These are phyloP conservation scores for Geranium rotundifolium DNA, from an alignment of 345 rosid species.

Conservation along the genomic window DNA sequence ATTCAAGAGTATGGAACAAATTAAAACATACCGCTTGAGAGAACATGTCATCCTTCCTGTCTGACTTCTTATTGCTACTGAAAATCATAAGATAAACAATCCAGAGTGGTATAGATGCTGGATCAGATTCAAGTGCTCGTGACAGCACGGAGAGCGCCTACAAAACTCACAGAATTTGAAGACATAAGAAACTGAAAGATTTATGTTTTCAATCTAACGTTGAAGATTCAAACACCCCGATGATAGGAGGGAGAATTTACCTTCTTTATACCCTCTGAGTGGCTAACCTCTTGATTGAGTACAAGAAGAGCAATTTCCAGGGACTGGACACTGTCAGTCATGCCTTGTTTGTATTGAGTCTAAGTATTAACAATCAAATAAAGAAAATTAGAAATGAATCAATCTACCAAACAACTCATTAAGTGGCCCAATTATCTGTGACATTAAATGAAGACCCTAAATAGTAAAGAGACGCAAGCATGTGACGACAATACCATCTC, in stretches of 20 bases:
- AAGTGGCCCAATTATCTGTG: neutral
- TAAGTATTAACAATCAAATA: slow-evolving; percentile 33
- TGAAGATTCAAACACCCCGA: neutral
- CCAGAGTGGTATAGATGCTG: slow-evolving; percentile 74
- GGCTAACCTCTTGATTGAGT: slow-evolving; percentile 50
- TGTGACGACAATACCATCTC: neutral
- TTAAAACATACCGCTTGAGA: slow-evolving; percentile 54
- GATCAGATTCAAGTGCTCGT: slow-evolving; percentile 68
- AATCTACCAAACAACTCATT: slow-evolving; percentile 7
- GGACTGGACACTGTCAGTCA: slow-evolving; percentile 31
- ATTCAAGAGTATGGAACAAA: slow-evolving; percentile 9
- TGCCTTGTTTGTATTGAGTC: slow-evolving; percentile 48
- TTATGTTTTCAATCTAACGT: neutral
- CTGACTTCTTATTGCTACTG: slow-evolving; percentile 30
- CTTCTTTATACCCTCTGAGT: slow-evolving; percentile 49
- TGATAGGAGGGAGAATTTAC: slow-evolving; percentile 23
- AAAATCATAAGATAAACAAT: slow-evolving; percentile 58
- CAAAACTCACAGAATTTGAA: slow-evolving; percentile 15
- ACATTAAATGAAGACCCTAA: neutral
- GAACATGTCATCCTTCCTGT: slow-evolving; percentile 58
- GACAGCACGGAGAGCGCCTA: slow-evolving; percentile 75
- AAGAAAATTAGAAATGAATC: slow-evolving; percentile 15
- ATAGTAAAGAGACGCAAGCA: neutral
- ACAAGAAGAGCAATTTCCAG: slow-evolving; percentile 68
- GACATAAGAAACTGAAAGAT: slow-evolving; percentile 9